These are phyloP conservation scores for Aspergillus haitiensis DNA, from an alignment of 495 filamentous ascomycete species.

Conservation along the genomic window DNA sequence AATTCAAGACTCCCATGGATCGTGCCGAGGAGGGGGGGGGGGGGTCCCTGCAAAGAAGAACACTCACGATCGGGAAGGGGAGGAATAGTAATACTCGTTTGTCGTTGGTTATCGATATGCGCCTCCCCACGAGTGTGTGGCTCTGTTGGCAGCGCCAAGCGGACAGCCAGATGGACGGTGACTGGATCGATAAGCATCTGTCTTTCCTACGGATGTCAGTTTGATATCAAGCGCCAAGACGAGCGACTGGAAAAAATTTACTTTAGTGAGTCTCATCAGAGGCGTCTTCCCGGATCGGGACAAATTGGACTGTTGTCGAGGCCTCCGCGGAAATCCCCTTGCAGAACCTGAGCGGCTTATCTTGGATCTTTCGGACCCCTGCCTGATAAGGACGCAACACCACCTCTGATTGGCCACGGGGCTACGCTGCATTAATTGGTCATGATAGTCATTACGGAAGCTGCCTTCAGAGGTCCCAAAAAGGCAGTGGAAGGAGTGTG, in stretches of 20 bases:
- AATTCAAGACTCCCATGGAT: conserved; percentile 11
- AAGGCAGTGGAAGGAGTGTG: no score
- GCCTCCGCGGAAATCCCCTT: conserved; percentile 14
- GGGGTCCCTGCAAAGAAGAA: background rate
- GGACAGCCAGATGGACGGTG: background rate
- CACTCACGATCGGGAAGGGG: background rate
- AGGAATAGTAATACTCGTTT: background rate
- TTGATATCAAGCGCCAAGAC: no score
- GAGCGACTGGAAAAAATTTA: no score
- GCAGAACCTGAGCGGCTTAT: background rate
- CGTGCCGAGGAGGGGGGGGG: conserved; percentile 6
- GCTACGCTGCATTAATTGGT: conserved; percentile 9
- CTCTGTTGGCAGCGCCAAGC: no score
- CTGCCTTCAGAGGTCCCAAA: no score
- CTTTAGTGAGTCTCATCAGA: no score
- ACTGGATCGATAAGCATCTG: conserved; percentile 4
- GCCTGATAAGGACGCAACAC: no score
- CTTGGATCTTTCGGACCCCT: background rate
- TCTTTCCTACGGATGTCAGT: no score
- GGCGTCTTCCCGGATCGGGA: no score
- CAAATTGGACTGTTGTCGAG: background rate
- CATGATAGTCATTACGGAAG: no score
- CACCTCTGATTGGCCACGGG: conserved; percentile 15
- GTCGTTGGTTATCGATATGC: no score
- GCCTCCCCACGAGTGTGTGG: no score